Base-by-base conservation (phyloP, 2,329 filamentous ascomycete genomes). In the Cladorrhinum sp. region DNA sequence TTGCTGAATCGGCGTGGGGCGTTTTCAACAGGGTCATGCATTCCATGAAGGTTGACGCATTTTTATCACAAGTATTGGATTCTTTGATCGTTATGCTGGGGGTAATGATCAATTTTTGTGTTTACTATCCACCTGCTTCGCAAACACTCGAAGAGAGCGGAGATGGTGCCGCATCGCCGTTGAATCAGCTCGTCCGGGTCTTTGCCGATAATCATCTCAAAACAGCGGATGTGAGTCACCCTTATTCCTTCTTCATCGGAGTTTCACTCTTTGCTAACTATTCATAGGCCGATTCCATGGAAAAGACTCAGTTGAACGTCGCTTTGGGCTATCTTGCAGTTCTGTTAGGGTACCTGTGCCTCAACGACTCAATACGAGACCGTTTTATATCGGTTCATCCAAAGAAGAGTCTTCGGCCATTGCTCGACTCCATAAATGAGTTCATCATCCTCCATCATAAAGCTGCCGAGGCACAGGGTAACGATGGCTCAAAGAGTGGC, bases 321-420 rank as follows among this genome's bases (percentile, higher is more conserved):
- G 88, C 90, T 1, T 86, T 94, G 72, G 93, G 92, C 16, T 97
- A 96, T 72, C 80, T 97, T 23, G 87, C 92, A 0, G 87, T 97
- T 14, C 79, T 96, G 5, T 80, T 98, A 2, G 91, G 92, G 18
- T 95, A 92, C 66, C 77, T 97, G 23, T 92, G 87, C 67, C 79
- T 95, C 26, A 74, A 79, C 55, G 68, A 73, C 10, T 74, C 77
- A 3, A 76, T 80, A 7, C 75, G 79, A 51, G 72, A 75, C 53
- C 76, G 75, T 24, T 75, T 86, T 36, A 72, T 74, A 39, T 65
- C 70, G 5, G 75, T 74, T 54, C 78, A 79, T 49, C 73, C 76
- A 8, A 75, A 76, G 36, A 76, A 75, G 62, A 82, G 74, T 48
- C 72, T 83, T 30, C 71, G 72, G 5, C 76, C 77, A 14, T 68